A percentile compares a stretch with the other conserved stretches of the same genome.
phyloP scores from a whole-genome alignment of 192 early-diverging fungal species.

The Coemansia sp. region DNA sequence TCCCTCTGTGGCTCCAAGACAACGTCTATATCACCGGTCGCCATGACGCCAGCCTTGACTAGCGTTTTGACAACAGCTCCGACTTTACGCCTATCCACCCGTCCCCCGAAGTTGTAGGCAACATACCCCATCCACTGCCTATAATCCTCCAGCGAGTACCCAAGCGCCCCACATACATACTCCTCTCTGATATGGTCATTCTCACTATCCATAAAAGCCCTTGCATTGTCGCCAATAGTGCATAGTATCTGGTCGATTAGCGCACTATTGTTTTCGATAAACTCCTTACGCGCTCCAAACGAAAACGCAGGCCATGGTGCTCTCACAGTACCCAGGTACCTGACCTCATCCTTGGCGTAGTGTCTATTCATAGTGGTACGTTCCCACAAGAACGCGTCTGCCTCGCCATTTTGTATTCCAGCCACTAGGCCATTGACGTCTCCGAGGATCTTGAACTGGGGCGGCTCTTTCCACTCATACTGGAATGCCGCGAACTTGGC shows the following conservation, averaged over 20 bases:
- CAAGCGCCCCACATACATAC: slow-evolving; percentile 32
- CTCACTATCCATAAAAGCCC: slow-evolving; percentile 21
- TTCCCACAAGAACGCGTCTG: slow-evolving; percentile 91
- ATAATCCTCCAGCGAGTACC: slow-evolving; percentile 32
- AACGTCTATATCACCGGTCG: slow-evolving; percentile 10
- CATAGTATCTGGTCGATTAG: slow-evolving; percentile 12
- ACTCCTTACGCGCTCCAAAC: slow-evolving; percentile 59
- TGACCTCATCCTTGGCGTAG: slow-evolving; percentile 69
- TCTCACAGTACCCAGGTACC: slow-evolving; percentile 72
- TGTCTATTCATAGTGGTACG: slow-evolving; percentile 88
- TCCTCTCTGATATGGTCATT: slow-evolving; percentile 1
- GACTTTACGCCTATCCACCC: slow-evolving; percentile 24
- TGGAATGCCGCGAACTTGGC: slow-evolving; percentile 65
- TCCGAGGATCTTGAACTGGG: slow-evolving; percentile 71
- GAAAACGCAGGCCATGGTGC: slow-evolving; percentile 93
- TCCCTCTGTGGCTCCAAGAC: slow-evolving; percentile 18
- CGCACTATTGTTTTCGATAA: slow-evolving; percentile 12
- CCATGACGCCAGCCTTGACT: slow-evolving; percentile 27
- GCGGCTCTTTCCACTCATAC: slow-evolving; percentile 58
- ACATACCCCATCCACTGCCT: slow-evolving; percentile 39
- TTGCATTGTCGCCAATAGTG: not conserved
- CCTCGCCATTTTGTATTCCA: slow-evolving; percentile 62
- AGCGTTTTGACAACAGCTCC: slow-evolving; percentile 24
- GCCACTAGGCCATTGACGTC: slow-evolving; percentile 72
- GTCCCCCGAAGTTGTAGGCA: slow-evolving; percentile 15